These are phyloP conservation scores for Takashimella tepidaria DNA, from an alignment of 1,284 basidiomycete species.

Conservation along the genomic window DNA sequence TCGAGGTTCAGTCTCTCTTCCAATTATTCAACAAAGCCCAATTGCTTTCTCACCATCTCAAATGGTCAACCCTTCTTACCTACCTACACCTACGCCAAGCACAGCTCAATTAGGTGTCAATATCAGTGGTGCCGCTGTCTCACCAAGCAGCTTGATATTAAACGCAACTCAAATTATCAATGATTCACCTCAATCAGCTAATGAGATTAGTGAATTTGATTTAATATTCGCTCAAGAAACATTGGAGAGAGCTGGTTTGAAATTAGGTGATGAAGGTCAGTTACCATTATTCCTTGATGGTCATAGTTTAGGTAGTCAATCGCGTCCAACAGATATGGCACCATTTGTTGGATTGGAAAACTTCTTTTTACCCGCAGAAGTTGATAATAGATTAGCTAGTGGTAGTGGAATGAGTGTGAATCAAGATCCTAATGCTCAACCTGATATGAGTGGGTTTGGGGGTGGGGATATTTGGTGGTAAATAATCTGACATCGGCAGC, in stretches of 20 bases:
- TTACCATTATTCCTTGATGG: conserved; percentile 48
- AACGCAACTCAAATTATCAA: conserved; percentile 35
- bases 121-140: conserved; percentile 5
- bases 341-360: conserved; percentile 45
- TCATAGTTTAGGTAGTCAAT: conserved; percentile 36
- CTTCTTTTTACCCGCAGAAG: conserved; percentile 46
- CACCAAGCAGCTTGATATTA: conserved; percentile 24
- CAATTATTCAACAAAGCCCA: conserved; percentile 10
- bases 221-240: conserved; percentile 44
- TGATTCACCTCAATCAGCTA: conserved; percentile 39
- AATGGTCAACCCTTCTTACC: conserved; percentile 14
- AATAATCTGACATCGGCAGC: not conserved
- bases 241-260: conserved; percentile 43
- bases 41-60: conserved; percentile 17
- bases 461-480: conserved; percentile 22
- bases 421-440: conserved; percentile 3
- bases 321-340: conserved; percentile 32
- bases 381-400: conserved; percentile 33
- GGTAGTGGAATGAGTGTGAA: conserved; percentile 2
- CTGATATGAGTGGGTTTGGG: not conserved
- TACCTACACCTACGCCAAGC: conserved; percentile 14
- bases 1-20: conserved; percentile 12
- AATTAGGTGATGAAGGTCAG: conserved; percentile 39
- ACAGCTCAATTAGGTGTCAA: not conserved
- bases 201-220: conserved; percentile 46